phyloP scores from a whole-genome alignment of 352 stramenopile species.

The Phytophthora pini region DNA sequence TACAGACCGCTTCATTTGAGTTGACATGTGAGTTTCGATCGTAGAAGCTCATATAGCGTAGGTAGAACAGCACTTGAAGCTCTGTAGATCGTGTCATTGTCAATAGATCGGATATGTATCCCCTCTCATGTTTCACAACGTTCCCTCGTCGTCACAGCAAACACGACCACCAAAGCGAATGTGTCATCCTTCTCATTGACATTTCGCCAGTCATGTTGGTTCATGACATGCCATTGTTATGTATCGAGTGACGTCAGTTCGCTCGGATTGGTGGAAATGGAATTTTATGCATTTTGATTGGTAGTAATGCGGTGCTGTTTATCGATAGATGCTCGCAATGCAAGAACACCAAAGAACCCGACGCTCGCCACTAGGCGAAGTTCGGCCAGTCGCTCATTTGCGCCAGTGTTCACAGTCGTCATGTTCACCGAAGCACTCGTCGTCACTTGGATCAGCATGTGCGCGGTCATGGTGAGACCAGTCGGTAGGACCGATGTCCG shows the following conservation, averaged over 20 bases:
- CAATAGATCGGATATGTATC: conserved; percentile 13
- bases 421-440: conserved; percentile 72
- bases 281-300: background rate
- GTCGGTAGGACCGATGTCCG: background rate
- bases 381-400: background rate
- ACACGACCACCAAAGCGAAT: background rate
- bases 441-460: conserved; percentile 68
- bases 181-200: background rate
- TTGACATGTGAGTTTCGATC: conserved; percentile 8
- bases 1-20: background rate
- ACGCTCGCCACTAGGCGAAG: conserved; percentile 3
- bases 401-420: background rate
- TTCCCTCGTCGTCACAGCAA: background rate
- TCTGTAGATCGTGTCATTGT: conserved; percentile 15
- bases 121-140: background rate
- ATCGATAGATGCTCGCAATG: conserved; percentile 8
- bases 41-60: conserved; percentile 3
- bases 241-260: background rate
- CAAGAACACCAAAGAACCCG: conserved; percentile 27
- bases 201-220: background rate
- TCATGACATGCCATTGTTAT: no score
- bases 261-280: conserved; percentile 20
- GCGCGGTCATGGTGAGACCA: conserved; percentile 60
- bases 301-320: no score
- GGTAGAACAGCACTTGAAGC: background rate